Evolutionary conservation across 2,329 filamentous ascomycete genomes (phyloP), one percentile per base, ranked within the genome.

Genomic region (Didymella glomerata): DNA sequence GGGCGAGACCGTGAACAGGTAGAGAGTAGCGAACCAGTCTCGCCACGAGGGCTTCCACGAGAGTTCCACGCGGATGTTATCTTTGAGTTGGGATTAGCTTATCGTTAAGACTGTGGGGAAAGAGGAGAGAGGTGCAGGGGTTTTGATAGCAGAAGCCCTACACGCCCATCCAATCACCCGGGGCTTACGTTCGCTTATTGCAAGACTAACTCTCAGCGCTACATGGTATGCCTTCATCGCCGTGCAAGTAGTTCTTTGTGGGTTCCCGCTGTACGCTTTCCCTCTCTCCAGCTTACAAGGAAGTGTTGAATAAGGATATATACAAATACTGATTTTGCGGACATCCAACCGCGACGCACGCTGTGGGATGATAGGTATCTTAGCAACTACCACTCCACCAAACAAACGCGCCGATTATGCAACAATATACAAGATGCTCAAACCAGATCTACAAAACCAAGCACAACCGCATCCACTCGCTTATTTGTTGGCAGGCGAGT

Each of bases 401-500:
- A 57, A 46, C 41, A 50, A 56, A 54, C 41, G 54, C 54, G 54
- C 54, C 46, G 50, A 58, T 50, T 54, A 57, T 61, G 59, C 54
- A 57, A 57, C 45, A 55, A 48, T 54, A 55, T 58, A 58, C 50
- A 59, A 53, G 48, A 54, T 54, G 46, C 46, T 49, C 25, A 28
- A 42, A 42, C 36, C 34, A 49, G 25, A 45, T 57, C n/a, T 54
- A 48, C 52, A 42, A 8, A 34, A 47, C 28, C 45, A 45, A 8
- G 30, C 38, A n/a, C 14, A 7, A 53, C 24, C 34, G n/a, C 18
- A 5, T 20, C 22, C 18, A 10, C 13, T 42, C 25, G 27, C 34
- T 51, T 82, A 86, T 72, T 83, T 83, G 66, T 84, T 85, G 42
- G 72, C 81, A 13, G 76, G 67, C 4, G 82, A 81, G 7, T 83